These are phyloP conservation scores for Neonectria faginata DNA, from an alignment of 2,329 filamentous ascomycete species.

Conservation along the genomic window DNA sequence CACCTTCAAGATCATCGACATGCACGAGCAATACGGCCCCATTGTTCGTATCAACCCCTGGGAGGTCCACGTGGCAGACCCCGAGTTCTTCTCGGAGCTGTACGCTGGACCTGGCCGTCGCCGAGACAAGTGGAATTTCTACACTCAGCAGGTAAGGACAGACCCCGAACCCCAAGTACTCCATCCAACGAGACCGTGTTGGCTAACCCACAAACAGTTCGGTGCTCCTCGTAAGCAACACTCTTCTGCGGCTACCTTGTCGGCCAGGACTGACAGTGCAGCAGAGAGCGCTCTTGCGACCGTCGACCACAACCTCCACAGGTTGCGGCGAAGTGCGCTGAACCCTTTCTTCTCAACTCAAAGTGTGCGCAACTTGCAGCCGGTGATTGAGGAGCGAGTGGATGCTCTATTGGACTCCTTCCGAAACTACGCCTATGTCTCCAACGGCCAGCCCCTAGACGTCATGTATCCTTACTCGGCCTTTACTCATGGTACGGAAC, in stretches of 20 bases:
- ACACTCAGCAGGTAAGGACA: conserved; percentile 50
- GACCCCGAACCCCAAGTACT: too few relatives aligned
- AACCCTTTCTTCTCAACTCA: conserved; percentile 54
- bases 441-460: conserved; percentile 47
- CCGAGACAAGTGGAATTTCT: conserved; percentile 52
- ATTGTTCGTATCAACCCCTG: conserved; percentile 56
- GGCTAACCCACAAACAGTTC: conserved; percentile 45
- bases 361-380: conserved; percentile 53
- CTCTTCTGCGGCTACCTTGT: conserved; percentile 30
- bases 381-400: conserved; percentile 52
- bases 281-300: conserved; percentile 52
- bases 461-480: conserved; percentile 54
- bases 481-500: conserved; percentile 51
- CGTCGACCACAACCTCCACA: conserved; percentile 50
- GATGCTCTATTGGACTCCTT: conserved; percentile 50
- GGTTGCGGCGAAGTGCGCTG: conserved; percentile 50
- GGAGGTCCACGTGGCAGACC: conserved; percentile 55
- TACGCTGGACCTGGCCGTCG: conserved; percentile 49
- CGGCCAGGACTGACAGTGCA: conserved; percentile 31
- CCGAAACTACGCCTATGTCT: conserved; percentile 43
- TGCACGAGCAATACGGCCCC: conserved; percentile 57
- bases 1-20: conserved; percentile 54
- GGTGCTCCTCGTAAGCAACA: conserved; percentile 49
- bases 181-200: not conserved
- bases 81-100: conserved; percentile 55